A percentile compares a stretch with the other conserved stretches of the same genome.
These are phyloP conservation scores for Babesia sp. DNA, from an alignment of 169 alveolate genomes.

Conservation along the genomic window DNA sequence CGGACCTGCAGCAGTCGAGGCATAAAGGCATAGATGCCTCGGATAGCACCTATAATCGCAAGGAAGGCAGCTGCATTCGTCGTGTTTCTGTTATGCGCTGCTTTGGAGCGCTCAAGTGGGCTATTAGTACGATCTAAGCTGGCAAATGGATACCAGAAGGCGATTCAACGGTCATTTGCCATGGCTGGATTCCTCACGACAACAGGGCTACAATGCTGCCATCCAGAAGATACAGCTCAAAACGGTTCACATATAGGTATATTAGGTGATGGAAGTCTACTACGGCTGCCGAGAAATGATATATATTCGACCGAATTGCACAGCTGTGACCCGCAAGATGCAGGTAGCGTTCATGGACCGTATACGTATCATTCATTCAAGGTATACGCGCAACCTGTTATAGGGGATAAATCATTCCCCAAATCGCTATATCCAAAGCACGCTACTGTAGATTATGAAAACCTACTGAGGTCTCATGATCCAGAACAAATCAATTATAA, in stretches of 20 bases:
- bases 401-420: neutral
- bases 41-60: conserved; percentile 14
- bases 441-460: conserved; percentile 72
- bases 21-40: conserved; percentile 18
- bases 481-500: conserved; percentile 75
- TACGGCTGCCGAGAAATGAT: neutral
- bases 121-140: neutral
- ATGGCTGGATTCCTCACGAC: neutral
- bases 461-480: conserved; percentile 66
- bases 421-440: conserved; percentile 24
- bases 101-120: neutral
- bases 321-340: neutral
- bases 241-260: neutral
- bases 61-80: neutral
- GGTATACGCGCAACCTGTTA: conserved; percentile 45
- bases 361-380: neutral
- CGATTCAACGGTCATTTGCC: neutral
- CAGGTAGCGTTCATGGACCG: neutral
- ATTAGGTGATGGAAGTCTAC: neutral
- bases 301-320: neutral
- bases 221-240: neutral
- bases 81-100: neutral
- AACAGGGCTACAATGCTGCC: neutral
- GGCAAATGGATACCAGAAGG: neutral
- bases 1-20: neutral